Conservation (phyloP, 140 eudicot species). For the Eryngium alpinum region DNA sequence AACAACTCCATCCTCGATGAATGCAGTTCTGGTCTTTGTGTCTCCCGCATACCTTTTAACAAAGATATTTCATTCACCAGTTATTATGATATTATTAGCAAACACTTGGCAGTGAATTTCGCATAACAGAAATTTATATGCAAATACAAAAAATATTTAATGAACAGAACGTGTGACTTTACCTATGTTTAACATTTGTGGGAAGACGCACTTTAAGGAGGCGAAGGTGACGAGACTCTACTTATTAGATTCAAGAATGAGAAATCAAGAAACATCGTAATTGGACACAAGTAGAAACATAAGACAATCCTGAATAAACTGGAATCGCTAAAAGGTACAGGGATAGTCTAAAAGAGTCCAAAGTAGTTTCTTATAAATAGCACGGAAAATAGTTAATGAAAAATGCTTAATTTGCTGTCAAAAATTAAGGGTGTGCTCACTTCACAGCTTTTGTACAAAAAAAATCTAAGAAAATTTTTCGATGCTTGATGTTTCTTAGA, state of each 20-base stretch:
- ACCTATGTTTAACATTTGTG: too few relatives aligned
- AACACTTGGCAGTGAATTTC: not conserved
- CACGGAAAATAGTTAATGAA: too few relatives aligned
- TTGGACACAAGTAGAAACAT: not conserved
- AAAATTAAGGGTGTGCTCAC: too few relatives aligned
- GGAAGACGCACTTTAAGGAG: too few relatives aligned
- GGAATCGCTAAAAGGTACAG: not conserved
- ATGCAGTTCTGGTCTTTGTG: slow-evolving; percentile 11
- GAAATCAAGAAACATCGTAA: not conserved
- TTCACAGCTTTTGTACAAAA: too few relatives aligned
- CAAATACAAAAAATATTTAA: not conserved
- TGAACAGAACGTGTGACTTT: not conserved
- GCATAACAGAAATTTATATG: too few relatives aligned
- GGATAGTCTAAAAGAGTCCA: not conserved
- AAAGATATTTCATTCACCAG: not conserved
- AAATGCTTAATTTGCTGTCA: too few relatives aligned
- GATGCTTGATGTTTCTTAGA: too few relatives aligned
- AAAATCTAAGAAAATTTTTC: too few relatives aligned
- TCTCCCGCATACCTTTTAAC: slow-evolving; percentile 29
- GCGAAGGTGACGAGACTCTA: not conserved
- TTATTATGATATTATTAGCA: not conserved
- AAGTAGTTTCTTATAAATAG: not conserved
- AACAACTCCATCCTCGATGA: slow-evolving; percentile 10
- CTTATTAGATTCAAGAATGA: not conserved
- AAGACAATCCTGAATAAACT: not conserved